Evolutionary conservation across 495 filamentous ascomycete species (phyloP).

Genomic region (Tricharina praecox): DNA sequence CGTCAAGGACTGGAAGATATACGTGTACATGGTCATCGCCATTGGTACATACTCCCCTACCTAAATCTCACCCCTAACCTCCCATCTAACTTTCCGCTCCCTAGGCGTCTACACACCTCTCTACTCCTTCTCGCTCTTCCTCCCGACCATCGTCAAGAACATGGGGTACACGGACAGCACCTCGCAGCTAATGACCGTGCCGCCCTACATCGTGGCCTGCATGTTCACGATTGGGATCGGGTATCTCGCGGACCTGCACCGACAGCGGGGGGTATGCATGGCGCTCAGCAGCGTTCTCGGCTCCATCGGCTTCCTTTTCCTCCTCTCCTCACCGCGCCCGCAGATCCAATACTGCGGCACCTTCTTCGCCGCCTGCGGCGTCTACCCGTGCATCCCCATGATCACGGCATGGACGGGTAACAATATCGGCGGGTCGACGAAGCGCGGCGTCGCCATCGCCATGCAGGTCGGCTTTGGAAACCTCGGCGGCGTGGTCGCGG

Average conservation of each 20-base stretch:
- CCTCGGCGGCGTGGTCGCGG: conserved; percentile 52
- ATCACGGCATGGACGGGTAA: conserved; percentile 69
- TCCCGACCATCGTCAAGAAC: conserved; percentile 36
- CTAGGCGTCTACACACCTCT: conserved; percentile 42
- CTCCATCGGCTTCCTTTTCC: conserved; percentile 52
- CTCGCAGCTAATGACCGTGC: conserved; percentile 37
- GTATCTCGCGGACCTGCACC: conserved; percentile 29
- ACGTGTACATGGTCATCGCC: conserved; percentile 32
- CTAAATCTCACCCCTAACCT: too few relatives aligned
- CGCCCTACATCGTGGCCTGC: conserved; percentile 35
- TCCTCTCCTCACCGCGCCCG: conserved; percentile 39
- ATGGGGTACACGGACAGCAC: conserved; percentile 34
- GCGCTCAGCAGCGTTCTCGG: conserved; percentile 28
- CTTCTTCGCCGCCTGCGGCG: conserved; percentile 44
- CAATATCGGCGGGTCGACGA: conserved; percentile 66
- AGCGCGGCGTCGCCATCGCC: conserved; percentile 63
- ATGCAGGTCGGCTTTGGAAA: conserved; percentile 70
- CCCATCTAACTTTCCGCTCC: too few relatives aligned
- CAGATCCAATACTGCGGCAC: conserved; percentile 62
- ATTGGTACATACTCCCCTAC: conserved; percentile 45
- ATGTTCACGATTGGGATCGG: conserved; percentile 30
- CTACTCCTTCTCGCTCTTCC: conserved; percentile 33
- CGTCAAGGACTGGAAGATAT: conserved; percentile 49
- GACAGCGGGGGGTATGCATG: conserved; percentile 32
- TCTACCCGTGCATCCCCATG: conserved; percentile 62